Percentiles rank a stretch among this genome's conserved stretches.
Conservation (phyloP, 2,329 filamentous ascomycete species). For the Colletotrichum incanum region DNA sequence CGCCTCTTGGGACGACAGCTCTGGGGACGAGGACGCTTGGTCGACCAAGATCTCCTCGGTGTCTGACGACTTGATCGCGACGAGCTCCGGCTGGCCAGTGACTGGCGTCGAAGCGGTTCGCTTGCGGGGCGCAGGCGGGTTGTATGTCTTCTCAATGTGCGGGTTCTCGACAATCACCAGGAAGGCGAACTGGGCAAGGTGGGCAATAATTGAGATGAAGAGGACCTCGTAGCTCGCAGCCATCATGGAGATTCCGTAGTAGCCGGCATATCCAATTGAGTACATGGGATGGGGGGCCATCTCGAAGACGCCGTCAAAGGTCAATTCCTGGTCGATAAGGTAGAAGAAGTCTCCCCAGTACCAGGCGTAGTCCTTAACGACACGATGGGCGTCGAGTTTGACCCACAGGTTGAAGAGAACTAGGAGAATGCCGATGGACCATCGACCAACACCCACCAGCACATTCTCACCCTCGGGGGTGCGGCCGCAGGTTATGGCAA, state of each 20-base stretch:
- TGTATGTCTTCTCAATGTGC: constrained; percentile 98
- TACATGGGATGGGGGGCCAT: constrained; percentile 99
- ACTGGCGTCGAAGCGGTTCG: constrained; percentile 55
- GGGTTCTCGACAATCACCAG: constrained; percentile 94
- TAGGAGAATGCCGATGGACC: constrained; percentile 82
- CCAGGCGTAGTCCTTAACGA: constrained; percentile 99
- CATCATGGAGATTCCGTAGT: constrained; percentile 98
- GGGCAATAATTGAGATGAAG: constrained; percentile 95
- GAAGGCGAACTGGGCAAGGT: constrained; percentile 95
- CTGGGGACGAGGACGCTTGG: constrained; percentile 48
- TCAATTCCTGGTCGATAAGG: constrained; percentile 96
- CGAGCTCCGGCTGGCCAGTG: constrained; percentile 46
- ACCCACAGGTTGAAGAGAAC: constrained; percentile 98
- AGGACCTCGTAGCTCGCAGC: constrained; percentile 97
- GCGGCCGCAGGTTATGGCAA: constrained; percentile 89
- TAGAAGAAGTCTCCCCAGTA: constrained; percentile 99
- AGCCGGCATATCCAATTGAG: constrained; percentile 96
- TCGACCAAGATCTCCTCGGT: constrained; percentile 42
- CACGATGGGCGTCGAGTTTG: constrained; percentile 95
- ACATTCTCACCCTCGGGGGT: constrained; percentile 81
- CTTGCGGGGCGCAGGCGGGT: constrained; percentile 84
- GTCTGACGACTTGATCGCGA: constrained; percentile 28
- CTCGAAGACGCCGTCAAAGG: constrained; percentile 98
- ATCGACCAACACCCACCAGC: constrained; percentile 80
- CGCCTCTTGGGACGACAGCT: constrained; percentile 68